Conservation (phyloP, 2,329 filamentous ascomycete species). For the Leptographium galeiforme region DNA sequence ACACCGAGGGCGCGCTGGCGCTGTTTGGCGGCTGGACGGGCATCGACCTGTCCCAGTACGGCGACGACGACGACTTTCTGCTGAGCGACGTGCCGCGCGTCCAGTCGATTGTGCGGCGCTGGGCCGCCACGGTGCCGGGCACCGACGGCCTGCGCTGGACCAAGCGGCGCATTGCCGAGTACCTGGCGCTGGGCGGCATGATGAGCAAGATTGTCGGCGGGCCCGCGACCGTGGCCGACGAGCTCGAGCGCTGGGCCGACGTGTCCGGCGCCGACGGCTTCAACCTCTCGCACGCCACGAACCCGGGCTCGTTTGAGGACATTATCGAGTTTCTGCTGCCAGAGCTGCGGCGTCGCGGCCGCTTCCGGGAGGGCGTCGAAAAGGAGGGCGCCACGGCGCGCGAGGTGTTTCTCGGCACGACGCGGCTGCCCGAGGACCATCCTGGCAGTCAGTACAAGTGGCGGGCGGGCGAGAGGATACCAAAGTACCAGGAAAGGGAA, state of each 20-base stretch:
- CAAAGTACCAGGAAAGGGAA: not conserved
- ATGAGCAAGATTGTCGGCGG: slow-evolving; percentile 41
- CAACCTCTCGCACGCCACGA: slow-evolving; percentile 38
- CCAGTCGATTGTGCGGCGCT: not conserved
- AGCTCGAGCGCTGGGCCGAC: slow-evolving; percentile 51
- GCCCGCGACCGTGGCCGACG: slow-evolving; percentile 49
- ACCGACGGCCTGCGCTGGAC: slow-evolving; percentile 8
- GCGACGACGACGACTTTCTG: slow-evolving; percentile 12
- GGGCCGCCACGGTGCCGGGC: slow-evolving; percentile 5
- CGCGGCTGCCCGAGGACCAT: slow-evolving; percentile 1
- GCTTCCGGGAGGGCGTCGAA: not conserved
- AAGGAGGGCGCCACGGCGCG: slow-evolving; percentile 6
- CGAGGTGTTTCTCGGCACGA: slow-evolving; percentile 5
- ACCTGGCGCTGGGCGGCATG: slow-evolving; percentile 11
- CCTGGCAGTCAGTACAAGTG: slow-evolving; percentile 3
- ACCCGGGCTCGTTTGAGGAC: slow-evolving; percentile 51
- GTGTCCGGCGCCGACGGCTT: slow-evolving; percentile 64
- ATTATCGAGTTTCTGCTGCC: slow-evolving; percentile 51
- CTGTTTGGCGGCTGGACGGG: slow-evolving; percentile 15
- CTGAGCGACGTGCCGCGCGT: slow-evolving; percentile 3
- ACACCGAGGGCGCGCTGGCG: slow-evolving; percentile 13
- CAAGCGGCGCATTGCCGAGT: slow-evolving; percentile 10
- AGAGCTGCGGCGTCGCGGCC: slow-evolving; percentile 42
- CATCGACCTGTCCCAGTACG: slow-evolving; percentile 13
- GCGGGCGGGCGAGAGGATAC: not conserved